Base-by-base conservation (phyloP, 1,284 basidiomycete species). In the Acaromyces ingoldii region DNA sequence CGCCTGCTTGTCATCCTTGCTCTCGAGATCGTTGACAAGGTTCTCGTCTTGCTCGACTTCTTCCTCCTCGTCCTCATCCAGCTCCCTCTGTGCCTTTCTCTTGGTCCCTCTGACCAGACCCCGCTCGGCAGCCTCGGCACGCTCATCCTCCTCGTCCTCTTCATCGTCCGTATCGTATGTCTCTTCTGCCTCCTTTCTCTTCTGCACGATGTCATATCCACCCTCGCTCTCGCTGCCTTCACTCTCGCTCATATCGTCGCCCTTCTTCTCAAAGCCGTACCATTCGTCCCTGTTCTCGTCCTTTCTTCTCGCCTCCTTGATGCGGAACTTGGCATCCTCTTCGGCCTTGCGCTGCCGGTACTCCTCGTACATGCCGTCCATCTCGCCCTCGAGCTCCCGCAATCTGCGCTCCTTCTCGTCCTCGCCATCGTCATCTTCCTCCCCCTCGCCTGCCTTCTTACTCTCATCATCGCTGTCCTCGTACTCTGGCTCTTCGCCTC, bases 271-370 rank as follows among this genome's bases (percentile, higher is more conserved):
- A 58, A 74, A 72, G 15, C 72, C 72, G 43, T 64, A 58, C 72
- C 72, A 74, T 19, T 72, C 65, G 24, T 73, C 72, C 41, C 65
- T 64, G 50, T 70, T 65, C 64, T 83, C 83, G 72, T 86, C 85
- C 74, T 85, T 86, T 68, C 82, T 80, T 50, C 91, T 81, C 7
- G 86, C 84, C 76, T 95, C 86, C 76, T 86, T 85, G 42, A 88
- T 90, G 71, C 85, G 89, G 79, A 83, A 90, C 78, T 96, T 97
- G 34, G 88, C 83, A 76, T 98, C 92, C 49, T 85, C 82, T 72
- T 92, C 90, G 52, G 83, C 81, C 78, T 90, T 78, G 55, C 87
- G 82, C 49, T 86, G 84, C 73, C 84, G 86, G 77, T 96, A 98
- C 33, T 84, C 81, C 63, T 91, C 85, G 78, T 98, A 98, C 64